A percentile compares a stretch with the other conserved stretches of the same genome.
Conservation (phyloP, 2,329 filamentous ascomycete genomes). For the Alternaria rosae region DNA sequence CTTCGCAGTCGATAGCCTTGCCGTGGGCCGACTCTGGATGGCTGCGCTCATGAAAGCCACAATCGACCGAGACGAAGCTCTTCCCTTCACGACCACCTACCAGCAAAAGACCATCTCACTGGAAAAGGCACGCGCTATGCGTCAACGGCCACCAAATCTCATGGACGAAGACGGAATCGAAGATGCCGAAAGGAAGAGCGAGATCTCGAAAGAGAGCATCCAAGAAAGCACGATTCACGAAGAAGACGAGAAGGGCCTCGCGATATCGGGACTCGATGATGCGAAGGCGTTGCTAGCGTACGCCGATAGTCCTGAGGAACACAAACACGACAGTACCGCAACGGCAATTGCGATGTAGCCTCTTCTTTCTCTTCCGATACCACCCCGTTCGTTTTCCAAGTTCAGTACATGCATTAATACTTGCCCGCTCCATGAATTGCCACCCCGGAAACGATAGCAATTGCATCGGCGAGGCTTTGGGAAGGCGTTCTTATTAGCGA, state of each 20-base stretch:
- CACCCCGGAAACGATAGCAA: not conserved
- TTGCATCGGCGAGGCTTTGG: not conserved
- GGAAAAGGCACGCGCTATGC: slow-evolving; percentile 84
- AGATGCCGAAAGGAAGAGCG: slow-evolving; percentile 39
- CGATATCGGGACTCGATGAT: slow-evolving; percentile 48
- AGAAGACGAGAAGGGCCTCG: slow-evolving; percentile 50
- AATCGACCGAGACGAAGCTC: slow-evolving; percentile 84
- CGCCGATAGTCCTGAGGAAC: slow-evolving; percentile 30
- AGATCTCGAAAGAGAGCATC: slow-evolving; percentile 45
- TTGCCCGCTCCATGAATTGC: not conserved
- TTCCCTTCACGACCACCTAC: slow-evolving; percentile 87
- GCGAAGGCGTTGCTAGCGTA: slow-evolving; percentile 46
- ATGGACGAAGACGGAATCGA: slow-evolving; percentile 64
- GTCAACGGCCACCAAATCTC: slow-evolving; percentile 86
- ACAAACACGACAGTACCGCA: slow-evolving; percentile 14
- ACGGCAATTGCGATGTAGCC: slow-evolving; percentile 10
- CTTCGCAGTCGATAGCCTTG: slow-evolving; percentile 91
- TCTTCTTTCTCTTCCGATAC: not conserved
- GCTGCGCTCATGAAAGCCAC: slow-evolving; percentile 98
- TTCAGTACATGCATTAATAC: slow-evolving; percentile 8
- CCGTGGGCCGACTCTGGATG: slow-evolving; percentile 95
- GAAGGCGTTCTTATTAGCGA: slow-evolving; percentile 1
- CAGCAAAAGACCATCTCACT: slow-evolving; percentile 97
- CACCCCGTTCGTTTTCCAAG: not conserved
- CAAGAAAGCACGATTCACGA: slow-evolving; percentile 47